Evolutionary conservation across 129 eudicot species (phyloP).

Genomic region (Escallonia rubra): DNA sequence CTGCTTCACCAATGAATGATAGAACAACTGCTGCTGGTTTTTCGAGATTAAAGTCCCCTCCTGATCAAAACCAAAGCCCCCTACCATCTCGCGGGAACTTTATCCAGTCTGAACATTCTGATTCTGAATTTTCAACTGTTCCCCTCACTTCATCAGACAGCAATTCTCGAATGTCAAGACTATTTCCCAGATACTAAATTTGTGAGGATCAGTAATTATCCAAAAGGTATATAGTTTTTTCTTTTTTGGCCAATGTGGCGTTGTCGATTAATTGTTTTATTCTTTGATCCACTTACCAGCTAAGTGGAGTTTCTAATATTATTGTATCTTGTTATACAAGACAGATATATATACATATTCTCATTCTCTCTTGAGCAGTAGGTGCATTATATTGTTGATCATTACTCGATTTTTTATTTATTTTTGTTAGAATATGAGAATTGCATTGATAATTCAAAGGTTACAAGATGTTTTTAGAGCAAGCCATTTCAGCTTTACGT

Average conservation of each 20-base stretch:
- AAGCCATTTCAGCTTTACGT: too few relatives aligned
- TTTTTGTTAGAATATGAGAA: too few relatives aligned
- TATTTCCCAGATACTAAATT: constrained; percentile 41
- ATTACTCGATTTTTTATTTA: too few relatives aligned
- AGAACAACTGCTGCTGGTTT: neutral
- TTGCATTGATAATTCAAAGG: too few relatives aligned
- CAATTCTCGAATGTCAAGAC: constrained; percentile 44
- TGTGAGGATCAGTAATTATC: constrained; percentile 28
- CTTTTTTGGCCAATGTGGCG: neutral
- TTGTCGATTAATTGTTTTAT: constrained; percentile 31
- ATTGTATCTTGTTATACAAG: too few relatives aligned
- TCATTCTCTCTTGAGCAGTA: too few relatives aligned
- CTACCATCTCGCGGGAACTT: constrained; percentile 15
- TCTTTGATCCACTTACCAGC: constrained; percentile 22
- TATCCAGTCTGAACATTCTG: constrained; percentile 29
- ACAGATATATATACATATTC: too few relatives aligned
- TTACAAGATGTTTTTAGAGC: too few relatives aligned
- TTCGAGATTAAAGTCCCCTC: constrained; percentile 16
- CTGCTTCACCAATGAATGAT: constrained; percentile 11
- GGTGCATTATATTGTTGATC: too few relatives aligned
- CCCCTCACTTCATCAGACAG: constrained; percentile 69
- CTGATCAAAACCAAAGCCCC: constrained; percentile 17
- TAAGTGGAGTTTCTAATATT: neutral
- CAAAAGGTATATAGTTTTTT: constrained; percentile 13
- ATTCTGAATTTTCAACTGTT: constrained; percentile 83